Conservation (phyloP, 1,139 yeast species). For the Wickerhamiella pararugosa region DNA sequence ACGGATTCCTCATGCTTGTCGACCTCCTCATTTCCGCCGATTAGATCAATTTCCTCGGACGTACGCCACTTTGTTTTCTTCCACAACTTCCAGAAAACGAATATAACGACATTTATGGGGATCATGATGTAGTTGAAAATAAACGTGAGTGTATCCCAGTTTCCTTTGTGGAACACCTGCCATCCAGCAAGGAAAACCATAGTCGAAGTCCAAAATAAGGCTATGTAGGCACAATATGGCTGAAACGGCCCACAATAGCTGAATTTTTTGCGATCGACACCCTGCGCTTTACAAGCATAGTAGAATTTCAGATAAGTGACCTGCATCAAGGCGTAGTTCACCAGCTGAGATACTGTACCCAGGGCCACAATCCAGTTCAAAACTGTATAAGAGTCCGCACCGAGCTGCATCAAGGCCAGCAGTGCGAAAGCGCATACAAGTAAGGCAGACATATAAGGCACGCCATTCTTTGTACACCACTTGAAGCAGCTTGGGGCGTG, state of each 20-base stretch:
- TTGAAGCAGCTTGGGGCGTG: slow-evolving; percentile 35
- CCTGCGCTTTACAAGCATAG: slow-evolving; percentile 46
- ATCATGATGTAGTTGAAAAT: slow-evolving; percentile 55
- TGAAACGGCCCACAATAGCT: slow-evolving; percentile 43
- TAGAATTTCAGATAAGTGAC: slow-evolving; percentile 51
- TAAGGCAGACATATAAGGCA: slow-evolving; percentile 39
- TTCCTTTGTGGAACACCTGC: slow-evolving; percentile 46
- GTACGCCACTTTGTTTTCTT: slow-evolving; percentile 36
- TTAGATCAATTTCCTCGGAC: slow-evolving; percentile 39
- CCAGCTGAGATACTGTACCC: slow-evolving; percentile 66
- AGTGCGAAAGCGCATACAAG: slow-evolving; percentile 35
- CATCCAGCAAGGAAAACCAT: slow-evolving; percentile 59
- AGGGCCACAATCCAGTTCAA: slow-evolving; percentile 62
- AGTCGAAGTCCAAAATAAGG: slow-evolving; percentile 33
- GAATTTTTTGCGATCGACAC: slow-evolving; percentile 37
- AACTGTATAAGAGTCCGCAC: slow-evolving; percentile 47
- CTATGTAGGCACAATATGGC: slow-evolving; percentile 37
- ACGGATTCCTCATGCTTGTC: slow-evolving; percentile 25
- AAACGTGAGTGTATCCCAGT: slow-evolving; percentile 49
- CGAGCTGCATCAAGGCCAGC: slow-evolving; percentile 42
- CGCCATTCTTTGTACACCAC: slow-evolving; percentile 37
- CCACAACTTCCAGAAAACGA: slow-evolving; percentile 40
- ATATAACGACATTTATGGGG: slow-evolving; percentile 44
- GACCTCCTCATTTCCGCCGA: slow-evolving; percentile 38
- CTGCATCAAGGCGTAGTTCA: slow-evolving; percentile 53